phyloP scores from a whole-genome alignment of 352 stramenopile species.

The Phytophthora tentaculata region DNA sequence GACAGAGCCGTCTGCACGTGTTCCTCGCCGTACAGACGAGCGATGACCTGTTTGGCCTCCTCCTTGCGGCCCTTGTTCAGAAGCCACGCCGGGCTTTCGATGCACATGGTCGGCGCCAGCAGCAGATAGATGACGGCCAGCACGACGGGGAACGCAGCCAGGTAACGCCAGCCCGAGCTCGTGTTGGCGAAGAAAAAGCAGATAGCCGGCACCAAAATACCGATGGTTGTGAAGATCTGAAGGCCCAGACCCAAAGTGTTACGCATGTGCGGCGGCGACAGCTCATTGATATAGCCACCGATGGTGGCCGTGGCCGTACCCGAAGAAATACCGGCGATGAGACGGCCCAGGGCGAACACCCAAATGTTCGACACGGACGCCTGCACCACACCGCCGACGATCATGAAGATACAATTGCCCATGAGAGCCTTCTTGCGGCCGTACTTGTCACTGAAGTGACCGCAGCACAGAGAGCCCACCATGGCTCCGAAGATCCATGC shows the following conservation, averaged over 20 bases:
- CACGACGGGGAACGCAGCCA: constrained; percentile 23
- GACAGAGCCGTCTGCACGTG: constrained; percentile 33
- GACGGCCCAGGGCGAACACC: constrained; percentile 28
- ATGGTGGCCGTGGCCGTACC: constrained; percentile 49
- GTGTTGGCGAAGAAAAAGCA: constrained; percentile 34
- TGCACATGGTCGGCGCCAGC: constrained; percentile 25
- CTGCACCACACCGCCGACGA: constrained; percentile 36
- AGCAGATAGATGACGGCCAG: constrained; percentile 24
- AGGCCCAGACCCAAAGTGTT: constrained; percentile 47
- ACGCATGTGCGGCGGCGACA: constrained; percentile 22
- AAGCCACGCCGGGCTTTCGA: constrained; percentile 42
- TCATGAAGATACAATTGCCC: constrained; percentile 47
- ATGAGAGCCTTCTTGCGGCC: constrained; percentile 31
- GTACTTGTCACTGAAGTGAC: constrained; percentile 27
- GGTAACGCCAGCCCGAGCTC: constrained; percentile 32
- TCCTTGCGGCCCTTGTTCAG: constrained; percentile 44
- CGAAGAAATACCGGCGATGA: constrained; percentile 45
- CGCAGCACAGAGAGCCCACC: constrained; percentile 29
- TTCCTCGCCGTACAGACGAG: constrained; percentile 42
- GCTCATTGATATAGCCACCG: constrained; percentile 31
- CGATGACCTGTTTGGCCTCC: constrained; percentile 34
- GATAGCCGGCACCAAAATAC: constrained; percentile 38
- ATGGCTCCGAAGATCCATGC: constrained; percentile 35
- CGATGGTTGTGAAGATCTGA: constrained; percentile 47
- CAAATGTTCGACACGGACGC: constrained; percentile 22